phyloP scores from a whole-genome alignment of 768 basidiomycete species.

The Tremella mesenterica region DNA sequence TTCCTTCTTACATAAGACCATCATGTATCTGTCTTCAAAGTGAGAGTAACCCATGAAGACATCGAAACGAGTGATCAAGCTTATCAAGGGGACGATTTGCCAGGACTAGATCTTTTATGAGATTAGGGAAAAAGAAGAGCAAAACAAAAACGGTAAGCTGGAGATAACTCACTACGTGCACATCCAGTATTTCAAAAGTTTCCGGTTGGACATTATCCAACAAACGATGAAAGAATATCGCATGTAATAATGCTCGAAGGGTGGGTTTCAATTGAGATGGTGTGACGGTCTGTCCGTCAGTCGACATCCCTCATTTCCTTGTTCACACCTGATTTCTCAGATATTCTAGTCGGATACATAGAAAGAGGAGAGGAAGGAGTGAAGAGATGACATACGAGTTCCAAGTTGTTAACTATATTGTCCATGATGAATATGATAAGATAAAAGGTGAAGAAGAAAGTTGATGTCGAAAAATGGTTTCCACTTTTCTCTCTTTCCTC shows the following conservation, averaged over 20 bases:
- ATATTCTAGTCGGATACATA: no score
- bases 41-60: neutral
- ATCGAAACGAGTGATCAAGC: no score
- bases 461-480: no score
- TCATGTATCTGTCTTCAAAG: no score
- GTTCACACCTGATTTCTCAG: no score
- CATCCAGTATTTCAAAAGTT: constrained; percentile 24
- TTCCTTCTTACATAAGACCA: no score
- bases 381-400: constrained; percentile 7
- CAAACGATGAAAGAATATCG: constrained; percentile 35
- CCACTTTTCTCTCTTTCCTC: no score
- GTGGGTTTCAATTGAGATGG: constrained; percentile 17
- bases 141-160: neutral
- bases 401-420: constrained; percentile 11
- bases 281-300: constrained; percentile 17
- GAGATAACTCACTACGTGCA: constrained; percentile 23
- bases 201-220: constrained; percentile 29
- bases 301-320: neutral
- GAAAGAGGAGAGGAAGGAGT: neutral
- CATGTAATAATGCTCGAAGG: constrained; percentile 19
- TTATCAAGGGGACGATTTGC: no score
- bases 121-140: no score
- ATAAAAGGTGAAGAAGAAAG: neutral
- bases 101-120: no score
- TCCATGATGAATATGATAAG: constrained; percentile 5